phyloP scores from a whole-genome alignment of 192 early-diverging fungal species.

The Thoreauomyces humboldtii region DNA sequence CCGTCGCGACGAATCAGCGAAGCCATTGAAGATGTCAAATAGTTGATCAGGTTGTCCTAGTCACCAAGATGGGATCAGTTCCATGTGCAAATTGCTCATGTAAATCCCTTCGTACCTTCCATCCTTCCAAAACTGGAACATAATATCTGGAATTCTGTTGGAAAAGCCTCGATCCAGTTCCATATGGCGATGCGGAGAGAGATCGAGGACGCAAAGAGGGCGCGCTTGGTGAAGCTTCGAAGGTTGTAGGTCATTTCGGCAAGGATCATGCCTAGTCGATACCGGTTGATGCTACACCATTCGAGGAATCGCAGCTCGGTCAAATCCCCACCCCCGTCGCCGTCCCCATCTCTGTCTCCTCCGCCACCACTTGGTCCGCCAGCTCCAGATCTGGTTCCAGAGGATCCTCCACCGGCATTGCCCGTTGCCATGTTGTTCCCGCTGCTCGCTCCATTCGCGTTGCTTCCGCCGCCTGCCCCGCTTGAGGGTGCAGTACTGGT shows the following conservation, averaged over 20 bases:
- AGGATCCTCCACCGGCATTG: constrained; percentile 24
- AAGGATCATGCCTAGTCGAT: constrained; percentile 54
- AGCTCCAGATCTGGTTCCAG: too few species aligned
- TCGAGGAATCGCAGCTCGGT: constrained; percentile 86
- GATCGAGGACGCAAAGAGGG: constrained; percentile 73
- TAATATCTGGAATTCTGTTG: constrained; percentile 76
- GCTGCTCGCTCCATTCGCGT: too few species aligned
- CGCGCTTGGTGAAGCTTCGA: constrained; percentile 38
- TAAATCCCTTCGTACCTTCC: constrained; percentile 42
- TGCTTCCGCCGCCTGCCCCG: too few species aligned
- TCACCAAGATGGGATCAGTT: constrained; percentile 8
- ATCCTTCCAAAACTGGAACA: constrained; percentile 52
- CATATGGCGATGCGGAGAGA: constrained; percentile 81
- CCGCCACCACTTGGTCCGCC: constrained; percentile 9
- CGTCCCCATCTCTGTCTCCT: neutral
- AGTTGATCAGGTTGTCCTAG: constrained; percentile 68
- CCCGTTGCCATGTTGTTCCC: constrained; percentile 66
- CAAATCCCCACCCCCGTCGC: constrained; percentile 31
- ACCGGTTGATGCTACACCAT: constrained; percentile 76
- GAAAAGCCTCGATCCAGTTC: constrained; percentile 90
- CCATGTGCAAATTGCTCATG: neutral
- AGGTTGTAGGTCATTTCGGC: constrained; percentile 33
- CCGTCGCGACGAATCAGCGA: constrained; percentile 63
- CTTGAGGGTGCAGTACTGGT: constrained; percentile 35
- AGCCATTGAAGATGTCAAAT: constrained; percentile 65